Base-by-base conservation (phyloP, 176 grass and related monocot species). In the Miscanthus lutarioriparius region DNA sequence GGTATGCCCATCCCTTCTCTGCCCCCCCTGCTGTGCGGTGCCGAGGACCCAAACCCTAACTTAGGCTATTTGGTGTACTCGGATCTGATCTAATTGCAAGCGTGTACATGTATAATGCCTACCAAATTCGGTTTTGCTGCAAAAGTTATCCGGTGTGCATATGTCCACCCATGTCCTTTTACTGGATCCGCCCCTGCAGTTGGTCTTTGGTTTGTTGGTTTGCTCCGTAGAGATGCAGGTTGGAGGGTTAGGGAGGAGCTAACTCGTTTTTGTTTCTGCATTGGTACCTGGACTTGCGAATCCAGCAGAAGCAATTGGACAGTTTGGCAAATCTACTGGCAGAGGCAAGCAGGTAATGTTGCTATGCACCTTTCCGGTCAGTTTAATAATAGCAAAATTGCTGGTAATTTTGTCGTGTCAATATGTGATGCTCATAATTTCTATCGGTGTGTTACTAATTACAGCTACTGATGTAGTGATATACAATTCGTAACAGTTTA, bases 291-390 rank as follows among this genome's bases (percentile, higher is more conserved):
- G 79, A 82, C 72, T 73, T 74, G 77, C 82, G 66, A 64, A 88
- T 90, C 80, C 91, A 93, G 93, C 74, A 93, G 77, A 95, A 89
- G 59, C 89, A 93, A 75, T 40, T 93, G 75, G 85, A 93, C 82
- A 88, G 81, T 76, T 83, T 88, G 66, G 85, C 89, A 25, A 75
- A 72, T 28, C 91, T 95, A 54, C 80, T 98, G 78, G 81, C 83
- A 49, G 89, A 95, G 80, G 85, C 88, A 36, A 93, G 89, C 91
- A 93, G 87, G 96, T 98, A 78, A 78, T 71, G 38, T 72, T 44
- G 48, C 35, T 1, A 2, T 65, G 32, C 59, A 7, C 40, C 30
- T 80, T 71, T 71, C 10, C 54, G 33, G 45, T 64, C 25, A 69
- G 37, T 77, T 72, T 86, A 26, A 37, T 70, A 44, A 81, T 77